phyloP scores from a whole-genome alignment of 768 basidiomycete species.

The Nevesoporus exiguus region DNA sequence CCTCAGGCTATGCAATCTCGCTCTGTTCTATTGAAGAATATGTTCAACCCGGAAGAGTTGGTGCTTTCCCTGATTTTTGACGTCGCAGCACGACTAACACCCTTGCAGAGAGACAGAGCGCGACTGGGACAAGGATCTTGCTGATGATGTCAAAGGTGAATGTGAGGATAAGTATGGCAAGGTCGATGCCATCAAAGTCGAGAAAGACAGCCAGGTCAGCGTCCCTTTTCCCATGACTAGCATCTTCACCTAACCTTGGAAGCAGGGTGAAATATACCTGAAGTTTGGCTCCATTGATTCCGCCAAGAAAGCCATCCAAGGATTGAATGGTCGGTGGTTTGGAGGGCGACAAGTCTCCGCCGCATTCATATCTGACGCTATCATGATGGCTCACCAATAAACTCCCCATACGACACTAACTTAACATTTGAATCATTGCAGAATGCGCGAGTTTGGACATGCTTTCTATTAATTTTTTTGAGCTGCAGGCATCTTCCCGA shows the following conservation, averaged over 20 bases:
- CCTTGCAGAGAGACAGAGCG: slow-evolving; percentile 80
- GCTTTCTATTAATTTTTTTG: slow-evolving; percentile 29
- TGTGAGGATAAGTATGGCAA: slow-evolving; percentile 87
- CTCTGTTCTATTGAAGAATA: slow-evolving; percentile 86
- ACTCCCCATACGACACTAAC: slow-evolving; percentile 19
- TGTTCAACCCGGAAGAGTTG: slow-evolving; percentile 97
- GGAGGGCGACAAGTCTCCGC: slow-evolving; percentile 88
- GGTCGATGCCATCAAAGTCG: slow-evolving; percentile 86
- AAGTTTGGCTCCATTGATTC: slow-evolving; percentile 80
- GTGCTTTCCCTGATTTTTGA: slow-evolving; percentile 27
- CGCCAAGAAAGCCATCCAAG: slow-evolving; percentile 81
- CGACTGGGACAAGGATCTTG: slow-evolving; percentile 96
- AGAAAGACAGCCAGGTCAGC: slow-evolving; percentile 87
- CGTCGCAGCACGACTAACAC: slow-evolving; percentile 4
- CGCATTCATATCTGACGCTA: slow-evolving; percentile 86
- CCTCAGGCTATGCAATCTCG: slow-evolving; percentile 86
- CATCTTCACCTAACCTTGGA: slow-evolving; percentile 11
- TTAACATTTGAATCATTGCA: slow-evolving; percentile 28
- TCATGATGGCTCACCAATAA: slow-evolving; percentile 89
- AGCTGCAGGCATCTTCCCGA: slow-evolving; percentile 30
- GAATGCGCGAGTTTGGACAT: slow-evolving; percentile 23
- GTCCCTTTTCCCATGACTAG: neutral
- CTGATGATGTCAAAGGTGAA: slow-evolving; percentile 94
- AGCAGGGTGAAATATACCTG: slow-evolving; percentile 94
- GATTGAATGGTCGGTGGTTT: slow-evolving; percentile 96